Evolutionary conservation across 2,329 filamentous ascomycete species (phyloP), one percentile per base, ranked within the genome.

Genomic region (Metarhizium guizhouense): DNA sequence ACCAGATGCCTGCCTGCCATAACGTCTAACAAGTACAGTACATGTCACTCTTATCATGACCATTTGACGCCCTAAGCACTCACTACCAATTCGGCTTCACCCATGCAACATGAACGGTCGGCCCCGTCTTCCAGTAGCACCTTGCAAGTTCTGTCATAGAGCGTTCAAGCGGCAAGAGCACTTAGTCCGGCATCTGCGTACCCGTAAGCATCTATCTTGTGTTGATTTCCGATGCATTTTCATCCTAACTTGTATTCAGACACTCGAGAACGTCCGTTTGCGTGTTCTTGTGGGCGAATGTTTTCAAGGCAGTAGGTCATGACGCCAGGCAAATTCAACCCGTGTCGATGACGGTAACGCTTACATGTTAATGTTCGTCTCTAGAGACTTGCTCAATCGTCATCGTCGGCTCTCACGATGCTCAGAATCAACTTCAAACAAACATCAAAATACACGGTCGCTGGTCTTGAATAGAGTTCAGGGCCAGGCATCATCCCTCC

Each of bases 131-230:
- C 57, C 52, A 3, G 57, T 62, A 4, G 56, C 59, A 13, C 64
- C 65, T 11, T 70, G 69, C 54, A 61, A 56, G 18, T 64, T 64
- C 56, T 70, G 69, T 53, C 59, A 61, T 6, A 67, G 62, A 53
- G 59, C 62, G 36, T 71, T 70, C 55, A 67, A 64, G 54, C 62
- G 68, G 43, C 57, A 60, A 38, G 68, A 71, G 34, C 68, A 71
- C 50, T 53, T 68, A 20, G 54, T 64, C 18, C 63, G 68, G 14
- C 68, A 70, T 57, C 64, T 69, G 38, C 61, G 64, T n/a, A 67
- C 64, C 7, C 65, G 64, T 65, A 52, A 58, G 63, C 57, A 25
- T 14, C 25, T 20, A 25, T 11, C 7, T 34, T 4, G 32, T 34
- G 32, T 11, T 11, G 10, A 7, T 34, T 7, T 7, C 7, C 3